Conservation (phyloP, 352 stramenopile species). For the Elongisporangium undulatum region DNA sequence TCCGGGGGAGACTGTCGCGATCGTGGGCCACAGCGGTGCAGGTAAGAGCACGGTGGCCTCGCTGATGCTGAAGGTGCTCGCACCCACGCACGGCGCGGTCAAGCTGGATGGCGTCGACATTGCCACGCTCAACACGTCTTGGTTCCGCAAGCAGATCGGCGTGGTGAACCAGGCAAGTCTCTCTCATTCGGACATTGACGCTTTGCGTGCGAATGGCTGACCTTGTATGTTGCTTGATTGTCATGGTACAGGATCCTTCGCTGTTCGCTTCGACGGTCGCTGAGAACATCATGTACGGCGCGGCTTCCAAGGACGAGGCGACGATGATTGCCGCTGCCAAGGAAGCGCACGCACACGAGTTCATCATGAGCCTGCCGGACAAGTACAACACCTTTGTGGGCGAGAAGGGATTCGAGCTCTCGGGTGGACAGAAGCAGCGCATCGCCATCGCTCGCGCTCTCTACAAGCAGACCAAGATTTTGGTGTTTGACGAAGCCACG, state of each 20-base stretch:
- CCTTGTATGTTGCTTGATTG: background rate
- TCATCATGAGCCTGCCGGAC: slow-evolving; percentile 82
- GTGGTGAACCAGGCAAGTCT: slow-evolving; percentile 70
- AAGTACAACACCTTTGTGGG: slow-evolving; percentile 97
- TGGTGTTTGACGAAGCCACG: slow-evolving; percentile 84
- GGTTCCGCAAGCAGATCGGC: slow-evolving; percentile 80
- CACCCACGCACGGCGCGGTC: slow-evolving; percentile 48
- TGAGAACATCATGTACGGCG: slow-evolving; percentile 87
- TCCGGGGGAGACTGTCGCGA: slow-evolving; percentile 76
- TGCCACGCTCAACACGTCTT: slow-evolving; percentile 53
- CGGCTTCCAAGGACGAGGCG: slow-evolving; percentile 41
- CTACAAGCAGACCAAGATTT: slow-evolving; percentile 77
- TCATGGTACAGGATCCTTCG: slow-evolving; percentile 42
- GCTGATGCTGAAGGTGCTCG: slow-evolving; percentile 77
- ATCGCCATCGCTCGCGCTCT: slow-evolving; percentile 79
- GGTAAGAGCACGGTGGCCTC: slow-evolving; percentile 83
- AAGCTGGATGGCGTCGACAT: slow-evolving; percentile 74
- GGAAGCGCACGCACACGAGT: slow-evolving; percentile 73
- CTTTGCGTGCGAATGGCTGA: background rate
- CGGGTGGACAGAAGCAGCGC: slow-evolving; percentile 96
- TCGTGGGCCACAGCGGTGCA: slow-evolving; percentile 82
- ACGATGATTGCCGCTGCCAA: slow-evolving; percentile 59
- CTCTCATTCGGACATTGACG: background rate
- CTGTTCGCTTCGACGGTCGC: slow-evolving; percentile 78
- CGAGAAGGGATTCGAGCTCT: slow-evolving; percentile 96